Evolutionary conservation across 176 grass and related monocot genomes (phyloP), one percentile per base, ranked within the genome.

Genomic region (Avena eriantha): DNA sequence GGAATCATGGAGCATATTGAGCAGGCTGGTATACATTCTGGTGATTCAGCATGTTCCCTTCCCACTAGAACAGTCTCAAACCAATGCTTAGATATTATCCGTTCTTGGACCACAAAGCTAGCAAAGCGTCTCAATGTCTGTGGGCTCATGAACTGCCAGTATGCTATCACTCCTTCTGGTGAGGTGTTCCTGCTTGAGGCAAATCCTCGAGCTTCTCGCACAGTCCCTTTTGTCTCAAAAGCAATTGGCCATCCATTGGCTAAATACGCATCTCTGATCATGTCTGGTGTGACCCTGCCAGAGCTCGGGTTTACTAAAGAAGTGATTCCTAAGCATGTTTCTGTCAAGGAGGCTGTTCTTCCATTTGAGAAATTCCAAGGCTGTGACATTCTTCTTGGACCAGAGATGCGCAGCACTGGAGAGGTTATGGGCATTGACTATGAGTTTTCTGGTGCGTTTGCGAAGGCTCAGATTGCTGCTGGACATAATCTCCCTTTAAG

Each of bases 1-100:
- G 97, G 97, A 78, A 99, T 99, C 49, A 99, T 99, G 97, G 97
- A 99, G 89, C 97, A 99, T 67, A 99, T 99, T 77, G 97, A 99
- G 80, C 94, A 99, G 76, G 97, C 97, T 71, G 97, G 97, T 79
- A 78, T 99, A 26, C 97, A 99, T 86, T 99, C 97, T 34, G 97
- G 97, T 70, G 97, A 99, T 80, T 99, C 97, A 26, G 97, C 97
- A 1, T 99, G 97, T 76, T 97, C 94, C 65, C 90, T 99, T 81
- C 97, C 97, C 49, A 99, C 97, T 82, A 97, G 95, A 92, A 99
- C 97, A 82, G 83, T 97, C 21, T 92, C 97, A 70, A 36, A 75
- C 49, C 66, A 78, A 19, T 97, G 92, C 69, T 88, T 99, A 35
- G 89, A 99, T 21, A 87, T 79, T 26, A 99, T 99, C 77, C 92